A percentile compares a stretch with the other conserved stretches of the same genome.
Conservation (phyloP, 305 asterid genomes). For the Fraxinus sp. region DNA sequence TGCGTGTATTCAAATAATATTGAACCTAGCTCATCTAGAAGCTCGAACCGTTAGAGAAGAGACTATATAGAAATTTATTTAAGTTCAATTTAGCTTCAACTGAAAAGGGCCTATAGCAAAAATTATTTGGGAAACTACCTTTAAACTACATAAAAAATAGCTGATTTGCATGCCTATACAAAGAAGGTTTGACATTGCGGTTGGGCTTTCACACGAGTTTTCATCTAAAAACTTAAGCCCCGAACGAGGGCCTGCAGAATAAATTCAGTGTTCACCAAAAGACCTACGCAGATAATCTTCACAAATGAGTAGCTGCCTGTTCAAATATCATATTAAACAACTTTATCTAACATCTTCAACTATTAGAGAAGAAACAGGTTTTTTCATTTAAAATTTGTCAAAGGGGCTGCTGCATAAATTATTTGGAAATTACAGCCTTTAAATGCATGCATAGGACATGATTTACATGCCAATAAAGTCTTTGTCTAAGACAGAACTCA, state of each 20-base stretch:
- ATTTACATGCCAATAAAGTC: constrained; percentile 34
- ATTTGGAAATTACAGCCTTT: background rate
- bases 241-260: background rate
- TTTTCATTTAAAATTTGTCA: background rate
- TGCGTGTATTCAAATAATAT: background rate
- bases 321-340: background rate
- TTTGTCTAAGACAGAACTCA: constrained; percentile 24
- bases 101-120: background rate
- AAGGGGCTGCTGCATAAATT: background rate
- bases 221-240: background rate
- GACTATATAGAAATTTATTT: background rate
- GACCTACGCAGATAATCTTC: background rate
- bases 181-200: background rate
- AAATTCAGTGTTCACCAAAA: background rate
- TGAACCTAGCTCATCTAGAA: background rate
- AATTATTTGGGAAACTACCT: background rate
- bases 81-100: background rate
- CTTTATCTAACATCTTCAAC: background rate
- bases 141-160: background rate
- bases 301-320: background rate
- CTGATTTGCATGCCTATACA: background rate
- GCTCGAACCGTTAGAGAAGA: background rate
- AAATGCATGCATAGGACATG: constrained; percentile 28
- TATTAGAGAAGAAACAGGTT: background rate
- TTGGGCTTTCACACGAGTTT: background rate